These are phyloP conservation scores for Euphrasia arctica DNA, from an alignment of 305 asterid species.

Conservation along the genomic window DNA sequence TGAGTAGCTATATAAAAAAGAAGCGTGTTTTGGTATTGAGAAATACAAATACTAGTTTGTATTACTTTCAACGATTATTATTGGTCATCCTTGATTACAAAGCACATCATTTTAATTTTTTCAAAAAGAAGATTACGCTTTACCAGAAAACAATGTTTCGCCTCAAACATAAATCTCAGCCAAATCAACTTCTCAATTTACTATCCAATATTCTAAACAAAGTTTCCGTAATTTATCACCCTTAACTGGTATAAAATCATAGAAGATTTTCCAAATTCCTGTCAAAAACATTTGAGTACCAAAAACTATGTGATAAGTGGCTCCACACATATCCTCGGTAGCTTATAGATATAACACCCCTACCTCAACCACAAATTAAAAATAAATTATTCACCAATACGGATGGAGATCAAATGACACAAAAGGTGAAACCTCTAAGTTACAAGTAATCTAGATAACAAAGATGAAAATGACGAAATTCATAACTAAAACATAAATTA, in stretches of 20 bases:
- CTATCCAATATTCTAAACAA: neutral
- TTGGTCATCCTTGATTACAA: neutral
- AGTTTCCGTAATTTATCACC: too few relatives aligned
- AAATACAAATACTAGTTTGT: conserved; percentile 7
- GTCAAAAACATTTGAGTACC: neutral
- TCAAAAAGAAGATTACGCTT: neutral
- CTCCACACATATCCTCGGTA: neutral
- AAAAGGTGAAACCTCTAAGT: neutral
- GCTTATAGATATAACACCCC: too few relatives aligned
- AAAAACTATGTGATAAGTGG: neutral
- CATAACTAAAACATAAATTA: neutral
- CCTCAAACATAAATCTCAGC: neutral
- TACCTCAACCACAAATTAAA: too few relatives aligned
- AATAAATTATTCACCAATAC: too few relatives aligned
- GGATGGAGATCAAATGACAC: neutral
- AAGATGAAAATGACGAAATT: neutral
- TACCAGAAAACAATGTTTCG: conserved; percentile 5
- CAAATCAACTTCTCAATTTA: neutral
- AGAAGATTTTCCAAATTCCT: neutral
- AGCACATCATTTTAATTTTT: neutral
- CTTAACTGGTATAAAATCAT: neutral
- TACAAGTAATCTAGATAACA: neutral
- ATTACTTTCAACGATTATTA: neutral
- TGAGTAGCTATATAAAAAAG: conserved; percentile 1
- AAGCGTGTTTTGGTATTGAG: neutral